phyloP scores from a whole-genome alignment of 106 monocot genomes.

The Dendrobium nobile region DNA sequence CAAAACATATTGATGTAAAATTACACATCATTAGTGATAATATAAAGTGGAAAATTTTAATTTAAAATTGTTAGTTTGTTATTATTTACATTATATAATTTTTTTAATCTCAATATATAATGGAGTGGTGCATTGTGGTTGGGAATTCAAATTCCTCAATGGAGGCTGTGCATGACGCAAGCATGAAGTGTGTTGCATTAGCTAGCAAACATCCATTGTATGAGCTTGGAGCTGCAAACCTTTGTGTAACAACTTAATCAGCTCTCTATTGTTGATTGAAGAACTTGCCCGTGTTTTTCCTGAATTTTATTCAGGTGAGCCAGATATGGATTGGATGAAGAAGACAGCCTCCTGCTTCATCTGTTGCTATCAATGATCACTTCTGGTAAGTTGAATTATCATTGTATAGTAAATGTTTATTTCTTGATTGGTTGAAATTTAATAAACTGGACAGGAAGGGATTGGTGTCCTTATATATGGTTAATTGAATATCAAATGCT shows the following conservation, averaged over 20 bases:
- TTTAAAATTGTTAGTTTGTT: too few relatives aligned
- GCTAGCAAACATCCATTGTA: conserved; percentile 78
- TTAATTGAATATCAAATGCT: neutral
- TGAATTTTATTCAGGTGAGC: conserved; percentile 47
- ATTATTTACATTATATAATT: too few relatives aligned
- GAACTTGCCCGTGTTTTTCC: conserved; percentile 53
- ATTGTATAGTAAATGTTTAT: conserved; percentile 5
- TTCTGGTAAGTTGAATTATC: conserved; percentile 35
- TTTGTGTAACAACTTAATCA: conserved; percentile 69
- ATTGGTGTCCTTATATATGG: neutral
- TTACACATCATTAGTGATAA: too few relatives aligned
- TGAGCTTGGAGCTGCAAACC: conserved; percentile 78
- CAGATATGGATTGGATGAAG: conserved; percentile 57
- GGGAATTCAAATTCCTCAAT: conserved; percentile 88
- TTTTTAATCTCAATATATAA: too few relatives aligned
- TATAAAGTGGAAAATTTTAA: too few relatives aligned
- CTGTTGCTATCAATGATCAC: conserved; percentile 56
- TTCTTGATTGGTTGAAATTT: neutral
- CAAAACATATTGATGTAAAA: too few relatives aligned
- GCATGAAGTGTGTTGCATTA: conserved; percentile 88
- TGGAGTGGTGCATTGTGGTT: conserved; percentile 73
- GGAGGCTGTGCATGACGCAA: conserved; percentile 82
- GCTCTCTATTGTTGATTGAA: conserved; percentile 81
- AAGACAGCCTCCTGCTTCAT: conserved; percentile 26
- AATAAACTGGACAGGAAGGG: neutral